Base-by-base conservation (phyloP, 2,329 filamentous ascomycete genomes). In the Fusarium subglutinans region DNA sequence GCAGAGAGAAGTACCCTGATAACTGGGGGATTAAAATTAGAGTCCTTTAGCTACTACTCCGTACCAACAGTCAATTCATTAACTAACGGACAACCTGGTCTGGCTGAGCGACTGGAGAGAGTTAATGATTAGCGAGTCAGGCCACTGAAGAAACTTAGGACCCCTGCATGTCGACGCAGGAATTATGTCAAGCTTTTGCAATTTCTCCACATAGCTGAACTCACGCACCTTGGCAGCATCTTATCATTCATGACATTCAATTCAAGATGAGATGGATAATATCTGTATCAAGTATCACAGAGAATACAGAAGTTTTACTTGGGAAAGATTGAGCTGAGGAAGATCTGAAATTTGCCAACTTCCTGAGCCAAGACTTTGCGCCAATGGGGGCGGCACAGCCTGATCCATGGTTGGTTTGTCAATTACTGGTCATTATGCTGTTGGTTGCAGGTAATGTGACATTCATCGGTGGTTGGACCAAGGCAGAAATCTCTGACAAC, bases 231-330 rank as follows among this genome's bases (percentile, higher is more conserved):
- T 35, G 17, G 33, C 33, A 12, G 33, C 33, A 26, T 12, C 9
- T 15, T 26, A 26, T 2, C 50, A 17, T 37, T 53, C 8, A 37
- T 26, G n/a, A 37, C 33, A 37, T 26, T 22, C 5, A 37, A 6
- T 8, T 53, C 4, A 6, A 11, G 30, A 10, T 37, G 13, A 15
- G 4, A 15, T 1, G 9, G 3, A 15, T 6, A 6, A 22, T 6
- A 8, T 20, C 8, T 14, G 17, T 6, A 24, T 15, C 7, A 14
- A 20, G 2, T 8, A 35, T 20, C 3, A 11, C 3, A 35, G 9
- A 26, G 8, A 8, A 14, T 3, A 53, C 8, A 20, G 4, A 8
- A 28, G 2, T 2, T 0, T n/a, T 26, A 1, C 7, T 22, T 1
- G 5, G 24, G 0, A 22, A 40, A 13, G 3, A 40, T 9, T 28